A percentile compares a stretch with the other conserved stretches of the same genome.
Conservation (phyloP, 2,329 filamentous ascomycete genomes). For the Drechslerella stenobrocha region DNA sequence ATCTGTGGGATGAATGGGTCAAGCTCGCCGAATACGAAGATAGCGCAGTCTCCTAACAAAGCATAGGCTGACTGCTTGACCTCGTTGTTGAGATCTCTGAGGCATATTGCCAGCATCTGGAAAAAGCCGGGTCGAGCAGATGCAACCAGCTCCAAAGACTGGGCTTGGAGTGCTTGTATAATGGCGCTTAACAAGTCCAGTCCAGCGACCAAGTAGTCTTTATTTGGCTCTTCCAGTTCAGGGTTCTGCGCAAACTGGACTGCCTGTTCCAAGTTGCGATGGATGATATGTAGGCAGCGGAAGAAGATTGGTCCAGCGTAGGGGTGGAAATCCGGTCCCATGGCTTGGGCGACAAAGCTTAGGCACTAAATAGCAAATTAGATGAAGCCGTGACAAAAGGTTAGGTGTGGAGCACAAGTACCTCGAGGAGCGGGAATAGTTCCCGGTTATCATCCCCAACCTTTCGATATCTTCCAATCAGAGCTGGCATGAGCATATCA, state of each 20-base stretch:
- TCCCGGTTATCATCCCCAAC: conserved; percentile 88
- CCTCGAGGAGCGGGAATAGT: conserved; percentile 87
- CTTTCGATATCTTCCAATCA: conserved; percentile 84
- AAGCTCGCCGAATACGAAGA: conserved; percentile 83
- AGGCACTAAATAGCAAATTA: conserved; percentile 63
- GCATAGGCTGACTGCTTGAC: conserved; percentile 96
- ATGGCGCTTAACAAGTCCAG: conserved; percentile 90
- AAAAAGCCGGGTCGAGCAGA: conserved; percentile 82
- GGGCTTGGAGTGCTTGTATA: conserved; percentile 79
- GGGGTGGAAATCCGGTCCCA: conserved; percentile 77
- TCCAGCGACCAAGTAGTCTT: conserved; percentile 95
- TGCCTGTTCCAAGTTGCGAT: conserved; percentile 82
- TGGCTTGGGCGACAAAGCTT: conserved; percentile 86
- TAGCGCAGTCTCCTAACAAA: conserved; percentile 88
- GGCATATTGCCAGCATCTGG: conserved; percentile 83
- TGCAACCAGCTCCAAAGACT: conserved; percentile 73
- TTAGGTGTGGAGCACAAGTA: conserved; percentile 4
- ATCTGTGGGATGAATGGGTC: conserved; percentile 72
- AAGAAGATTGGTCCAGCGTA: conserved; percentile 85
- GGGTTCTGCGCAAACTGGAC: conserved; percentile 69
- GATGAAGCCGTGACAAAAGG: background rate
- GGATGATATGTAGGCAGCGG: conserved; percentile 87
- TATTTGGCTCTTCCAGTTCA: conserved; percentile 66
- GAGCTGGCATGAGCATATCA: conserved; percentile 83
- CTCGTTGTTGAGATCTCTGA: conserved; percentile 85